Conservation (phyloP, 2,329 filamentous ascomycete genomes). For the Aspergillus tubingensis region DNA sequence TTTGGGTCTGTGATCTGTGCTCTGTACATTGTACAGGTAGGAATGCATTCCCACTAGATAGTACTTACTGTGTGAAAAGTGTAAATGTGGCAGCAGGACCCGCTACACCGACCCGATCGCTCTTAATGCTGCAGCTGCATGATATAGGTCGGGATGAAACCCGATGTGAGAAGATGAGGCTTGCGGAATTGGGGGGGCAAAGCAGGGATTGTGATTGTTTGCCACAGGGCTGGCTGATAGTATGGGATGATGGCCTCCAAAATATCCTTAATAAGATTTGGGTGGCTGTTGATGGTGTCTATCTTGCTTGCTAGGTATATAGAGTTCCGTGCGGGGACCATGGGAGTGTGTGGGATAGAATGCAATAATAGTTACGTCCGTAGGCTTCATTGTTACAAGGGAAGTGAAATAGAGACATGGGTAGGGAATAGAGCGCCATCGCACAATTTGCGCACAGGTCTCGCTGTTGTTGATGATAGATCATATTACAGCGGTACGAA, state of each 20-base stretch:
- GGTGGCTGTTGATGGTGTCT: constrained; percentile 3
- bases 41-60: not conserved
- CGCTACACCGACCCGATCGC: not conserved
- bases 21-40: not conserved
- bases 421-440: constrained; percentile 1
- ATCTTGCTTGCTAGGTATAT: not conserved
- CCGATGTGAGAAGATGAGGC: not conserved
- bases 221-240: not conserved
- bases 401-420: not conserved
- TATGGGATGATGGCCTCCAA: not conserved
- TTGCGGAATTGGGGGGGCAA: not conserved
- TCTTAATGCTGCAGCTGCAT: not conserved
- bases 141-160: not conserved
- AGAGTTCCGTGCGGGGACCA: not conserved
- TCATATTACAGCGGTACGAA: constrained; percentile 7
- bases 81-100: not conserved
- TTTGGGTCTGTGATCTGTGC: no score
- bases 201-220: not conserved
- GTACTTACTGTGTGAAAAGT: not conserved
- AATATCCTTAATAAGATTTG: not conserved
- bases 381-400: constrained; percentile 2
- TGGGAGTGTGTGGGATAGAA: not conserved
- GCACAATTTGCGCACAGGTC: constrained; percentile 2
- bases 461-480: not conserved
- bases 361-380: constrained; percentile 1